phyloP scores from a whole-genome alignment of 2,329 filamentous ascomycete species.

The Arthrobotrys pseudoclavata region DNA sequence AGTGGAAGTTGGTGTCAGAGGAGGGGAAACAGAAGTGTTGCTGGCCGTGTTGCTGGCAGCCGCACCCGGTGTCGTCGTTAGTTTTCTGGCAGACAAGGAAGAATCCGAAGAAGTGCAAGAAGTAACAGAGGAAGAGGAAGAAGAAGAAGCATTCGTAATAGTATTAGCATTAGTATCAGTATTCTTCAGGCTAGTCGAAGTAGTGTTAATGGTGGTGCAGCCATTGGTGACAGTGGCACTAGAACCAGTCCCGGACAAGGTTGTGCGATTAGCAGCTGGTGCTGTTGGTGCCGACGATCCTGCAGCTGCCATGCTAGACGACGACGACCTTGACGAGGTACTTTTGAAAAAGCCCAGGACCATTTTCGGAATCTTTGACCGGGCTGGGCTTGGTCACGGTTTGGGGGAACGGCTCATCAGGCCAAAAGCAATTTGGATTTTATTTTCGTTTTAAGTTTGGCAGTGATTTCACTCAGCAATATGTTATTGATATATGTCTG shows the following conservation, averaged over 20 bases:
- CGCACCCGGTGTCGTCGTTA: conserved; percentile 37
- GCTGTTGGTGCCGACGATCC: conserved; percentile 21
- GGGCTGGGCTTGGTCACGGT: conserved; percentile 31
- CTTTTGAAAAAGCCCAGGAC: conserved; percentile 59
- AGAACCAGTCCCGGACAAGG: conserved; percentile 15
- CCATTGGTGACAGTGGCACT: conserved; percentile 25
- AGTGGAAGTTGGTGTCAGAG: conserved; percentile 54
- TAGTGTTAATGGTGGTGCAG: conserved; percentile 25
- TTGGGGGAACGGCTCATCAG: conserved; percentile 11
- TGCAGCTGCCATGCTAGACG: conserved; percentile 34
- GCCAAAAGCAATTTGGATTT: conserved; percentile 13
- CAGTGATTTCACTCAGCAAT: too few species aligned
- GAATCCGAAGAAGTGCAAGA: conserved; percentile 21
- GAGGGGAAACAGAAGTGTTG: conserved; percentile 55
- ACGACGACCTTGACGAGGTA: conserved; percentile 49
- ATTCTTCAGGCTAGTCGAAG: conserved; percentile 11
- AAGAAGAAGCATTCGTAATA: conserved; percentile 8
- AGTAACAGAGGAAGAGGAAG: conserved; percentile 4
- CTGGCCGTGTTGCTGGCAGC: conserved; percentile 37
- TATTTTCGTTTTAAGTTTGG: background rate
- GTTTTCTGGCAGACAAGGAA: conserved; percentile 13
- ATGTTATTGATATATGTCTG: background rate
- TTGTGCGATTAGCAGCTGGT: conserved; percentile 20
- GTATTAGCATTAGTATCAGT: conserved; percentile 7
- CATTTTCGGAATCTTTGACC: conserved; percentile 57